These are phyloP conservation scores for Stereocaulon alpinum DNA, from an alignment of 495 filamentous ascomycete species.

Conservation along the genomic window DNA sequence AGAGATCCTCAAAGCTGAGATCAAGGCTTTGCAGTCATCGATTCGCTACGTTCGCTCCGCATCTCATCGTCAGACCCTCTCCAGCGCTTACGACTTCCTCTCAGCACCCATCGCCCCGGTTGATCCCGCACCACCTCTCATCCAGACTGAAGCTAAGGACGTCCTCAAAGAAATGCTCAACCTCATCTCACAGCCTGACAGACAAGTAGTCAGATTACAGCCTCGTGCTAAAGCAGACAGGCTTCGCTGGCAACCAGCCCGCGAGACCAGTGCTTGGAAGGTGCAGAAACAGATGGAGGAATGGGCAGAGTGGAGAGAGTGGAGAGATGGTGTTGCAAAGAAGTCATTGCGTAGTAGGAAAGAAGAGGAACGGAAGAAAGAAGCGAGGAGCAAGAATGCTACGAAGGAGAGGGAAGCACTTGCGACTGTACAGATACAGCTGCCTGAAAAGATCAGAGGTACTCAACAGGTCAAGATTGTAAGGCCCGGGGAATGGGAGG, in stretches of 20 bases:
- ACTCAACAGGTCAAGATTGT: neutral
- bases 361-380: slow-evolving; percentile 5
- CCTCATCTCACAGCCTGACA: slow-evolving; percentile 12
- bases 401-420: neutral
- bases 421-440: slow-evolving; percentile 6
- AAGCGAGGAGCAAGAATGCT: neutral
- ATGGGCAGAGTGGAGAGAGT: slow-evolving; percentile 21
- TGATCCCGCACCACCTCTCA: neutral
- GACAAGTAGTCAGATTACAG: slow-evolving; percentile 8
- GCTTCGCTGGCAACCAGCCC: slow-evolving; percentile 17
- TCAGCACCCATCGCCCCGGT: slow-evolving; percentile 3
- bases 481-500: slow-evolving; percentile 8
- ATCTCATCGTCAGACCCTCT: slow-evolving; percentile 9
- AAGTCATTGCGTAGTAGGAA: neutral
- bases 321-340: slow-evolving; percentile 10
- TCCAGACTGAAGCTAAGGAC: slow-evolving; percentile 17
- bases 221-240: slow-evolving; percentile 13
- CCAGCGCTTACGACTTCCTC: slow-evolving; percentile 9
- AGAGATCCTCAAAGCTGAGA: slow-evolving; percentile 58
- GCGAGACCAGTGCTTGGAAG: slow-evolving; percentile 17
- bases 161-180: slow-evolving; percentile 20
- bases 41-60: slow-evolving; percentile 57
- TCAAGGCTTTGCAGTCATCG: slow-evolving; percentile 58
- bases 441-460: neutral
- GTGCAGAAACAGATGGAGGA: slow-evolving; percentile 15